phyloP scores from a whole-genome alignment of 1,139 yeast species.

The Yamadazyma oceani region DNA sequence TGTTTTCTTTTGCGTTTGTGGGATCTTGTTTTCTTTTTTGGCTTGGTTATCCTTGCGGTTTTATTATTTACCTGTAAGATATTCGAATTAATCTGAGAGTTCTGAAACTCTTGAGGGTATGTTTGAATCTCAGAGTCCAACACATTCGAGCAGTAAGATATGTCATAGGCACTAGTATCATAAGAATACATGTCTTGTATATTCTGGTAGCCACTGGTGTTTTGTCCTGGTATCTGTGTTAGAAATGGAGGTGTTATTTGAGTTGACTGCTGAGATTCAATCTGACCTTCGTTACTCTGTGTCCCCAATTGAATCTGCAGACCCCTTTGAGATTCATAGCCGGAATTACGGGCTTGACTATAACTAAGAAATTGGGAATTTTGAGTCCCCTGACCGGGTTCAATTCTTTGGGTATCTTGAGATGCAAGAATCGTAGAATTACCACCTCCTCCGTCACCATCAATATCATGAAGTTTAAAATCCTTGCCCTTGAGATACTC shows the following conservation, averaged over 20 bases:
- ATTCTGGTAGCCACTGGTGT: not conserved
- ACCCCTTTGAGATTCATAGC: too few relatives aligned
- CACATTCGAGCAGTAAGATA: not conserved
- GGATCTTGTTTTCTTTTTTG: not conserved
- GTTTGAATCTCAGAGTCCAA: too few relatives aligned
- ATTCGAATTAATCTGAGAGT: too few relatives aligned
- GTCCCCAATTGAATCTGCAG: too few relatives aligned
- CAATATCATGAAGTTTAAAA: not conserved
- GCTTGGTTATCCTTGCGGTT: not conserved
- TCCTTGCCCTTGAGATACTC: constrained; percentile 2
- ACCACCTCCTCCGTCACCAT: not conserved
- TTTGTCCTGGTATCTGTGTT: not conserved
- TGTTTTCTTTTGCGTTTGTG: not conserved
- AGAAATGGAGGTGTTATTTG: not conserved
- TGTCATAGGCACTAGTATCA: too few relatives aligned
- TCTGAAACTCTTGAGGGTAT: not conserved
- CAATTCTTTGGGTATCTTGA: too few relatives aligned
- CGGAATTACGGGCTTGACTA: not conserved
- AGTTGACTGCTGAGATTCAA: not conserved
- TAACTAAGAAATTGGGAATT: not conserved
- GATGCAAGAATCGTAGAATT: not conserved
- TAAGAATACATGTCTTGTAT: too few relatives aligned
- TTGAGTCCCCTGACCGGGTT: too few relatives aligned
- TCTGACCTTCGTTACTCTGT: too few relatives aligned
- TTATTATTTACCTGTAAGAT: too few relatives aligned